Evolutionary conservation across 805 yeast species (phyloP).

Genomic region (Candida gorgasii): DNA sequence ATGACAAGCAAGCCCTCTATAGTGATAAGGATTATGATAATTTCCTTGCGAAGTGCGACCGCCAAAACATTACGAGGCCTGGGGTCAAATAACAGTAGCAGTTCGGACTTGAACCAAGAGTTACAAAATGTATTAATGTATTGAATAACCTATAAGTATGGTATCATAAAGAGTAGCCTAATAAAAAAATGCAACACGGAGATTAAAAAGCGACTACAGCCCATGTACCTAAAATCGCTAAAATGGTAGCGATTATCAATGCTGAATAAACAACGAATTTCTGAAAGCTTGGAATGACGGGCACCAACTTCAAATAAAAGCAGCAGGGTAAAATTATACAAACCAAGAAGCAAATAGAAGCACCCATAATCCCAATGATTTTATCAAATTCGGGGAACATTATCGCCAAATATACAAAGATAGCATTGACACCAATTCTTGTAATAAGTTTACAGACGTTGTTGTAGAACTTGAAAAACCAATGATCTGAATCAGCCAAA

Average conservation of each 20-base stretch:
- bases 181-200: neutral
- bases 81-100: too few relatives aligned
- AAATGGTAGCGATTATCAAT: constrained; percentile 43
- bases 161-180: too few relatives aligned
- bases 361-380: constrained; percentile 78
- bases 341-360: constrained; percentile 74
- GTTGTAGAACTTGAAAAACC: constrained; percentile 12
- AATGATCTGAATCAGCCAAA: constrained; percentile 25
- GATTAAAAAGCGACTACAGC: constrained; percentile 35
- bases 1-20: too few relatives aligned
- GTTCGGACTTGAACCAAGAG: too few relatives aligned
- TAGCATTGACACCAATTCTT: constrained; percentile 49
- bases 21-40: neutral
- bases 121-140: too few relatives aligned
- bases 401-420: constrained; percentile 61
- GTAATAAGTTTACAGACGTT: constrained; percentile 20
- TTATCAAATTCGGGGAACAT: constrained; percentile 77
- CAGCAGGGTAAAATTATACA: constrained; percentile 77
- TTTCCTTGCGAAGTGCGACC: neutral
- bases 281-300: constrained; percentile 43
- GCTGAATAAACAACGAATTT: constrained; percentile 41
- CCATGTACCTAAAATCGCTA: constrained; percentile 61
- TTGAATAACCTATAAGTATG: too few relatives aligned
- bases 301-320: constrained; percentile 60
- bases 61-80: too few relatives aligned